Evolutionary conservation across 306 rosid species (phyloP), one percentile per base, ranked within the genome.

Genomic region (Sphenostylis stenocarpa): DNA sequence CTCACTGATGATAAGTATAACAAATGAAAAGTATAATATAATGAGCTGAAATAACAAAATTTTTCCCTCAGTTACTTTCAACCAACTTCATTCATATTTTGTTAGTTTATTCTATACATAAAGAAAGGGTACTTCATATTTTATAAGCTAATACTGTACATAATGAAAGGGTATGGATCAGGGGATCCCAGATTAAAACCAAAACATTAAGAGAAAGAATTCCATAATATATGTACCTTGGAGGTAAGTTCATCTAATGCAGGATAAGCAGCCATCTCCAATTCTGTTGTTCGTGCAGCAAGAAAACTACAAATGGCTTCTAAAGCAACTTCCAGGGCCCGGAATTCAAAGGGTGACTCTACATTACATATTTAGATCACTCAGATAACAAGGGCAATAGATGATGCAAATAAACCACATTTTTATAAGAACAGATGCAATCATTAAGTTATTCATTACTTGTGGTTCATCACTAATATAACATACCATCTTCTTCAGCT

Each of bases 291-390:
- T 8, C 97, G 97, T 26, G 97, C 98, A 76, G 96, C 92, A 86
- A 92, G 98, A 81, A 83, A 90, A 81, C 98, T 94, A 77, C 97
- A 94, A 84, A 94, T 90, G 70, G 98, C 95, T 82, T 94, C 98
- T 87, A 94, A 90, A 67, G 96, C 96, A 28, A 94, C 96, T 87
- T 94, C 98, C 77, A 94, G 81, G 41, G 96, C 97, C 31, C 98
- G 96, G 75, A 94, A 94, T 67, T 94, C 98, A 64, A 94, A 94
- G n/a, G 98, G 98, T 67, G 97, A 94, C 75, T 90, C 98, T 94
- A 75, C 85, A 89, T 69, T 65, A 75, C 81, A 85, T 60, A 79
- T 73, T 77, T 69, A 81, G 77, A 79, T 71, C 78, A 78, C 73
- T 88, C 81, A 81, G 79, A 79, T 49, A 41, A 62, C 67, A 38